These are phyloP conservation scores for Hygrocybe punicea DNA, from an alignment of 768 basidiomycete genomes.

Conservation along the genomic window DNA sequence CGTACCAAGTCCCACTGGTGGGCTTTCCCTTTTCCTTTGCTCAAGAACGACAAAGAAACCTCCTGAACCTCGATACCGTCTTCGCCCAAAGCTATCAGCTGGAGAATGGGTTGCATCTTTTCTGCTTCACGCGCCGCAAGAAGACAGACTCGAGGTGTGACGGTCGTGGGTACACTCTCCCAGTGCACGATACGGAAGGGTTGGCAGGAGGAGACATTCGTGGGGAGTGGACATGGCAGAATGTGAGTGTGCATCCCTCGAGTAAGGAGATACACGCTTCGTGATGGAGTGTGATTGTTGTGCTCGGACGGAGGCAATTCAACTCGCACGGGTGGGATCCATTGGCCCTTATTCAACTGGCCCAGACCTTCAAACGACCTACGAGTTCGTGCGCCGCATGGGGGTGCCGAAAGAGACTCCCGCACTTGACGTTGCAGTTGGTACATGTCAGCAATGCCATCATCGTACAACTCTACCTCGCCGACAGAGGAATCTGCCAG, in stretches of 20 bases:
- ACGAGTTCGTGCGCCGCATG: slow-evolving; percentile 20
- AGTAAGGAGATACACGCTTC: slow-evolving; percentile 62
- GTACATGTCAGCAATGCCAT: slow-evolving; percentile 26
- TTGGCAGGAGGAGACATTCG: slow-evolving; percentile 40
- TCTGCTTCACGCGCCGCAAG: slow-evolving; percentile 17
- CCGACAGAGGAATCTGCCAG: slow-evolving; percentile 76
- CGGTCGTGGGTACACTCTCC: slow-evolving; percentile 53
- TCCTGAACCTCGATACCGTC: slow-evolving; percentile 76
- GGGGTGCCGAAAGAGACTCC: slow-evolving; percentile 22
- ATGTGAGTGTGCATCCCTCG: slow-evolving; percentile 67
- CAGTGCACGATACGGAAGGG: slow-evolving; percentile 59
- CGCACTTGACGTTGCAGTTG: slow-evolving; percentile 17
- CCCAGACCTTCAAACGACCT: slow-evolving; percentile 26
- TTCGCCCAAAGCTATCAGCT: slow-evolving; percentile 66
- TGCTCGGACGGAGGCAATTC: slow-evolving; percentile 43
- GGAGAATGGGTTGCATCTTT: slow-evolving; percentile 48
- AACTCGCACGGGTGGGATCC: slow-evolving; percentile 50
- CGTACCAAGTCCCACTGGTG: slow-evolving; percentile 47
- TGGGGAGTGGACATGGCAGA: slow-evolving; percentile 63
- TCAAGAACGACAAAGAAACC: slow-evolving; percentile 51
- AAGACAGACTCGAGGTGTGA: slow-evolving; percentile 50
- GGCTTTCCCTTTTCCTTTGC: slow-evolving; percentile 46
- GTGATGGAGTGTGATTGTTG: slow-evolving; percentile 28
- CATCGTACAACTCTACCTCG: slow-evolving; percentile 64
- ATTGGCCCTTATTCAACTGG: slow-evolving; percentile 28